Evolutionary conservation across 2,329 filamentous ascomycete genomes (phyloP).

Genomic region (Emmonsiellopsis sp.): DNA sequence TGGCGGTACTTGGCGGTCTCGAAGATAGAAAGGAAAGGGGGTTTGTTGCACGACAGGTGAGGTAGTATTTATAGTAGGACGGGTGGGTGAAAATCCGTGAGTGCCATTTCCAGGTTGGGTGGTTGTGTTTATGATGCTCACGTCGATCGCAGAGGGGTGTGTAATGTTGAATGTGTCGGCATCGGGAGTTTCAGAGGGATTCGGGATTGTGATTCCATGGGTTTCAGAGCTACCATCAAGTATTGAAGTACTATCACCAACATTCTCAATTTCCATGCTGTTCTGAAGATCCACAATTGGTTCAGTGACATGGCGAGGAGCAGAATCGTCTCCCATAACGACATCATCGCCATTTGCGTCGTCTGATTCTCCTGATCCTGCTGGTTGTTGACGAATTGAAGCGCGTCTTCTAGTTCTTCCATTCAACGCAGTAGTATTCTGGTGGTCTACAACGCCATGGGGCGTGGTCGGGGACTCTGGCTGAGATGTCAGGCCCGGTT

Average conservation of each 20-base stretch:
- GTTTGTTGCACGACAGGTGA: constrained; percentile 64
- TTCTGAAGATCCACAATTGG: constrained; percentile 72
- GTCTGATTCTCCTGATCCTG: constrained; percentile 75
- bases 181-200: constrained; percentile 76
- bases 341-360: constrained; percentile 79
- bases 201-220: constrained; percentile 66
- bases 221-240: constrained; percentile 61
- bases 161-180: constrained; percentile 90
- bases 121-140: constrained; percentile 67
- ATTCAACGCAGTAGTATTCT: constrained; percentile 45
- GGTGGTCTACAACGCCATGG: constrained; percentile 55
- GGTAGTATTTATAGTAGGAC: constrained; percentile 51
- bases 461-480: constrained; percentile 87
- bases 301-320: constrained; percentile 43
- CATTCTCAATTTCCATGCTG: constrained; percentile 77
- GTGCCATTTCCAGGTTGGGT: constrained; percentile 58
- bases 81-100: constrained; percentile 65
- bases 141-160: constrained; percentile 73
- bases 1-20: constrained; percentile 61
- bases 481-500: constrained; percentile 68
- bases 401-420: constrained; percentile 60
- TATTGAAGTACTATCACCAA: constrained; percentile 73
- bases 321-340: constrained; percentile 59
- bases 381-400: constrained; percentile 82
- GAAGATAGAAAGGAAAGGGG: constrained; percentile 68